A percentile compares a stretch with the other conserved stretches of the same genome.
These are phyloP conservation scores for Cyberlindnera sargentensis DNA, from an alignment of 805 yeast species.

Conservation along the genomic window DNA sequence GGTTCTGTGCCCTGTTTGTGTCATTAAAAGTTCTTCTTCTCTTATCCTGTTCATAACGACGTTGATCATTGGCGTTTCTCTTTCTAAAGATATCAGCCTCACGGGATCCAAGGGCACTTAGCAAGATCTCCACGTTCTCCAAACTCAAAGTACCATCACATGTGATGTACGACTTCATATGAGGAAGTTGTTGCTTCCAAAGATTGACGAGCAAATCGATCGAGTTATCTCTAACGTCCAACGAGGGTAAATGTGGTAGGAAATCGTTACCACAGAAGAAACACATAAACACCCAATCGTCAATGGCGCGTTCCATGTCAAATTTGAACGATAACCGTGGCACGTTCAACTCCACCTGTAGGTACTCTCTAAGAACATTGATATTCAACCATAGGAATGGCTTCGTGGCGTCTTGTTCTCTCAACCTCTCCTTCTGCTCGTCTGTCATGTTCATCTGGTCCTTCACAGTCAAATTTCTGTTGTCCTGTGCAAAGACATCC, in stretches of 20 bases:
- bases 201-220: slow-evolving; percentile 73
- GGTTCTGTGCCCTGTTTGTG: slow-evolving; percentile 36
- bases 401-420: slow-evolving; percentile 40
- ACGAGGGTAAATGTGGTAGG: slow-evolving; percentile 89
- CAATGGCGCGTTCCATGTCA: slow-evolving; percentile 92
- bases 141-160: slow-evolving; percentile 82
- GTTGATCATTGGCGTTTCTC: slow-evolving; percentile 59
- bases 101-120: slow-evolving; percentile 56
- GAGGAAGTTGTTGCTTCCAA: slow-evolving; percentile 73
- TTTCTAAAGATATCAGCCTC: slow-evolving; percentile 75
- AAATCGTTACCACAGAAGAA: slow-evolving; percentile 98
- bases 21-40: slow-evolving; percentile 46
- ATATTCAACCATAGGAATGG: slow-evolving; percentile 95
- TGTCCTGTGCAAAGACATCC: slow-evolving; percentile 80
- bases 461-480: slow-evolving; percentile 33
- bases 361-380: slow-evolving; percentile 79
- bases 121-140: slow-evolving; percentile 64
- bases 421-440: slow-evolving; percentile 38
- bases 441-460: slow-evolving; percentile 54
- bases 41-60: slow-evolving; percentile 59
- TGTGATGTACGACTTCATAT: slow-evolving; percentile 71
- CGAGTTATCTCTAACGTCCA: slow-evolving; percentile 93
- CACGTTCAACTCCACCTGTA: slow-evolving; percentile 71
- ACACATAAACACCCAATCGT: slow-evolving; percentile 98
- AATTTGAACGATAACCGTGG: slow-evolving; percentile 66